Percentiles rank a stretch among this genome's conserved stretches.
Evolutionary conservation across 129 eudicot species (phyloP).

Genomic region (Arctium minus): DNA sequence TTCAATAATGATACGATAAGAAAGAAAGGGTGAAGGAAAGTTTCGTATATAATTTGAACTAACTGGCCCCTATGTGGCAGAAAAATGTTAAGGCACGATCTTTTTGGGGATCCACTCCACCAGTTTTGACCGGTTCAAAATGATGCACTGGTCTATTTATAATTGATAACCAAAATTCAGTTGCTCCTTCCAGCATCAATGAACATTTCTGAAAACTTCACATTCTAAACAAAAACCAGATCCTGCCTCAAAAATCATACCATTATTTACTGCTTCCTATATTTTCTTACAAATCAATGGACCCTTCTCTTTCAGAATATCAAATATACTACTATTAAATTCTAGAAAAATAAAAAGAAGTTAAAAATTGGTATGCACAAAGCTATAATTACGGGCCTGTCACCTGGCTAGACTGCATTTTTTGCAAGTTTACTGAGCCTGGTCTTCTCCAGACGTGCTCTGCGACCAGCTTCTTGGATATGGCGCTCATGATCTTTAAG

Average conservation of each 20-base stretch:
- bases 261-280: conserved; percentile 12
- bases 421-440: conserved; percentile 35
- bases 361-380: conserved; percentile 13
- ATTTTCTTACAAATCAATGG: conserved; percentile 13
- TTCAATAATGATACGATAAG: no score
- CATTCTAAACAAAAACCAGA: not conserved
- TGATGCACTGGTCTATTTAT: no score
- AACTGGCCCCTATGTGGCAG: no score
- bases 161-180: no score
- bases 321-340: not conserved
- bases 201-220: not conserved
- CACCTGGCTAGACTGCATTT: conserved; percentile 36
- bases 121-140: no score
- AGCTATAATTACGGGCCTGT: not conserved
- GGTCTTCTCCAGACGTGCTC: conserved; percentile 57
- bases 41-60: no score
- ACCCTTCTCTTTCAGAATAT: not conserved
- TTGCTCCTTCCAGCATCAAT: not conserved
- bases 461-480: conserved; percentile 79
- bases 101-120: no score
- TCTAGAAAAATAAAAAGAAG: not conserved
- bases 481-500: conserved; percentile 85
- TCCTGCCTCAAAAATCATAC: not conserved
- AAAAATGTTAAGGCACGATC: no score
- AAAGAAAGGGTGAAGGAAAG: no score